These are phyloP conservation scores for Aeminium ludgeri DNA, from an alignment of 495 filamentous ascomycete genomes.

Conservation along the genomic window DNA sequence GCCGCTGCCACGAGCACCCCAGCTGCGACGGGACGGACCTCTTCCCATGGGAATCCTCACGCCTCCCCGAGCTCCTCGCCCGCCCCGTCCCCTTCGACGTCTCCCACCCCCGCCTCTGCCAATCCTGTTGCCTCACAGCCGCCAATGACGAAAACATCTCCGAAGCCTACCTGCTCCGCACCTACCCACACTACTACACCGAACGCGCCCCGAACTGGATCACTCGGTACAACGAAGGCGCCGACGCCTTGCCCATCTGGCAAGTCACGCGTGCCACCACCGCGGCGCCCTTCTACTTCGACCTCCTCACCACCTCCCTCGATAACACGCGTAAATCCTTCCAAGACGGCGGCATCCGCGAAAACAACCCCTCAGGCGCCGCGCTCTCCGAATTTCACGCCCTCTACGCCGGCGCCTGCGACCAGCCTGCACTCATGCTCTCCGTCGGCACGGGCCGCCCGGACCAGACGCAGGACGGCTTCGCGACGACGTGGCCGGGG, in stretches of 20 bases:
- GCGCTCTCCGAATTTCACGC: constrained; percentile 26
- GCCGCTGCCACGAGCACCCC: constrained; percentile 22
- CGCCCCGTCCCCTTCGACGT: constrained; percentile 6
- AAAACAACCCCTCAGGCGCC: constrained; percentile 28
- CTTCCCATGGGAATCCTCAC: constrained; percentile 22
- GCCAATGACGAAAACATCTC: constrained; percentile 24
- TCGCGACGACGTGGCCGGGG: constrained; percentile 26
- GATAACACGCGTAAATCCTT: constrained; percentile 18
- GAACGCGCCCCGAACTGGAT: constrained; percentile 23
- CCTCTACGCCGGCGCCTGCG: constrained; percentile 18
- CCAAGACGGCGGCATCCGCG: constrained; percentile 30
- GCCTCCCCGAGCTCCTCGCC: constrained; percentile 3
- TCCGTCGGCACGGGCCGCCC: constrained; percentile 26
- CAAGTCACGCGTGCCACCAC: constrained; percentile 36
- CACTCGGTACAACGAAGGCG: constrained; percentile 28
- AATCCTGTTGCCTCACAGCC: constrained; percentile 26
- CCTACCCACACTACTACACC: constrained; percentile 26
- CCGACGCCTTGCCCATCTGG: constrained; percentile 30
- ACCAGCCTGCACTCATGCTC: constrained; percentile 23
- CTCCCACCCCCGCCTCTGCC: constrained; percentile 12
- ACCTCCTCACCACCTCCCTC: constrained; percentile 25
- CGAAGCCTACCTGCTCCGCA: constrained; percentile 28
- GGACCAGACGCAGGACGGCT: constrained; percentile 22
- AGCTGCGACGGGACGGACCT: constrained; percentile 23
- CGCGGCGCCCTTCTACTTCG: constrained; percentile 36